phyloP scores from a whole-genome alignment of 345 rosid species.

The Rubroshorea leprosula region DNA sequence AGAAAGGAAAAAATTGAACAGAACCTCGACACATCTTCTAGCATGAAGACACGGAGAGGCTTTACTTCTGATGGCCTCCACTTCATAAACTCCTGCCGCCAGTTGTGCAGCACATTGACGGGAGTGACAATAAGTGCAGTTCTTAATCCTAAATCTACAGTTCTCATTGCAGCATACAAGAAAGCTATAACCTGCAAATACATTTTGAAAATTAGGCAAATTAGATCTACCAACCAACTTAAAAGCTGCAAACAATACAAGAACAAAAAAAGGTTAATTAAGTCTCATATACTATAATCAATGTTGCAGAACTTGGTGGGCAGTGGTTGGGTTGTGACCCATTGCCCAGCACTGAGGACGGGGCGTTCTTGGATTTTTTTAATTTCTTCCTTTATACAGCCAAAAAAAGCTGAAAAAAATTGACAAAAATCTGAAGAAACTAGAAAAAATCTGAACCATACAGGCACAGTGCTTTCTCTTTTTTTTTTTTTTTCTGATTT shows the following conservation, averaged over 20 bases:
- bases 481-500: no score
- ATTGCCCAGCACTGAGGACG: no score
- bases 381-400: no score
- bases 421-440: no score
- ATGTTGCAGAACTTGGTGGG: no score
- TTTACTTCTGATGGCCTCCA: conserved; percentile 94
- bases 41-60: conserved; percentile 82
- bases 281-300: no score
- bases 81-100: conserved; percentile 90
- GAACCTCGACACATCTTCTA: conserved; percentile 94
- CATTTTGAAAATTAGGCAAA: conserved; percentile 21
- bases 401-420: no score
- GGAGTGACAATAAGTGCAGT: conserved; percentile 91
- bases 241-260: neutral
- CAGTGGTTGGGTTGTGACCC: no score
- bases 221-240: conserved; percentile 7
- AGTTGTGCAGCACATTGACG: conserved; percentile 98
- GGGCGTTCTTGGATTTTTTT: no score
- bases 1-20: neutral
- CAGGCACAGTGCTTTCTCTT: no score
- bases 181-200: conserved; percentile 89
- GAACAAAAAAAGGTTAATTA: no score
- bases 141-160: conserved; percentile 82
- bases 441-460: no score
- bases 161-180: conserved; percentile 91